A percentile compares a stretch with the other conserved stretches of the same genome.
Conservation (phyloP, 306 rosid genomes). For the Phaseolus lunatus region DNA sequence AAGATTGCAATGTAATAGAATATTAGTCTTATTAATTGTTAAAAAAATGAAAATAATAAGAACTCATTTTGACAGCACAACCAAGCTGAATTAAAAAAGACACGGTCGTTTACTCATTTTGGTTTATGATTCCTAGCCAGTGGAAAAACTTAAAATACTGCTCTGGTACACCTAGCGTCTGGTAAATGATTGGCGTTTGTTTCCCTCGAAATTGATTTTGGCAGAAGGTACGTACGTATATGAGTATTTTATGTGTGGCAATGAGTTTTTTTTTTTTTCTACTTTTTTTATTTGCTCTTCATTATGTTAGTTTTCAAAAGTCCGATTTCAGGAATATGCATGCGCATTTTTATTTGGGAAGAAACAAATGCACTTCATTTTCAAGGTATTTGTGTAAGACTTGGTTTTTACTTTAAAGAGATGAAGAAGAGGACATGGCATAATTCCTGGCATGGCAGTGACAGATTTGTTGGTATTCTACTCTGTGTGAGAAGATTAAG, state of each 20-base stretch:
- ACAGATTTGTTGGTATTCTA: constrained; percentile 8
- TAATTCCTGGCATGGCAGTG: neutral
- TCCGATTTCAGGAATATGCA: neutral
- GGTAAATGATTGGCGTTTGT: neutral
- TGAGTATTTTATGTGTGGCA: neutral
- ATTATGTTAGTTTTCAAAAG: neutral
- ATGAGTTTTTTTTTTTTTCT: neutral
- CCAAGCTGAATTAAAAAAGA: neutral
- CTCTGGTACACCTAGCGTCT: neutral
- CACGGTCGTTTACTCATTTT: neutral
- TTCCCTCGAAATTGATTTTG: constrained; percentile 7
- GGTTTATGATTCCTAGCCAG: neutral
- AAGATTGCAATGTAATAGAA: too few relatives aligned
- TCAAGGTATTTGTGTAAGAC: constrained; percentile 11
- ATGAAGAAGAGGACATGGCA: constrained; percentile 13
- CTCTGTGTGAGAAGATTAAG: neutral
- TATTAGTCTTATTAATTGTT: too few relatives aligned
- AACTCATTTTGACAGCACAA: neutral
- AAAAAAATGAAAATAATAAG: too few relatives aligned
- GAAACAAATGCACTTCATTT: neutral
- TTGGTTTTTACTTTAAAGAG: neutral
- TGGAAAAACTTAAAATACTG: neutral
- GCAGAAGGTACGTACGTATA: neutral
- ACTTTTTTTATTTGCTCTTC: neutral
- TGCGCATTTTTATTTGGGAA: neutral